Base-by-base conservation (phyloP, 768 basidiomycete species). In the Filobasidium wieringae region DNA sequence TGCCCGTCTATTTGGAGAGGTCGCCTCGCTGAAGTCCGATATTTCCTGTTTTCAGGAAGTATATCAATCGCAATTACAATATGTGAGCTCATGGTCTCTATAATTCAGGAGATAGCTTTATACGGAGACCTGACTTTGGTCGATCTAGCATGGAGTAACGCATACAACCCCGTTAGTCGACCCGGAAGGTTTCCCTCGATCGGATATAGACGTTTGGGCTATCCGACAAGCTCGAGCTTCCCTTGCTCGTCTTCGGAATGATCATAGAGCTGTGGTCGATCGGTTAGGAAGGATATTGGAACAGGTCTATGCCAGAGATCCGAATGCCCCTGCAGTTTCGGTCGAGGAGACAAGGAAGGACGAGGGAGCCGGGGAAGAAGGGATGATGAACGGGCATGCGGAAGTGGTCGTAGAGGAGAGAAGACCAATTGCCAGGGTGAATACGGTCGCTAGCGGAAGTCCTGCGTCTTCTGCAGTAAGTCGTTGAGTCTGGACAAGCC, bases 141-240 rank as follows among this genome's bases (percentile, higher is more conserved):
- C n/a, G 9, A 11, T 19, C 33, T 9, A 59, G 58, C 41, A 59
- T 33, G 43, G 43, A 31, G 40, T 53, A 19, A 59, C 58, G 8
- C 37, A 50, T 33, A 54, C 51, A 7, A 54, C 58, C 4, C 58
- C 58, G 7, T 80, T 96, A 32, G 80, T 95, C 47, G 90, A 95
- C 68, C 62, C 77, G 0, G 87, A 95, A 53, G 93, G 93, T 7
- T 96, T 88, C 72, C 92, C 92, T 0, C 80, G 89, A 14, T 82
- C 81, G 14, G 77, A 93, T 74, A 80, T 96, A 61, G 77, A 77
- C 58, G 87, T 92, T 63, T 70, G 70, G 55, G 58, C 68, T 1
- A 67, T 73, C 9, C 67, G 72, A n/a, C 67, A 68, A 50, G 69
- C 68, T 32, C 80, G 89, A 53, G 79, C 84, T 30, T 78, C 85